Evolutionary conservation across 805 yeast genomes (phyloP), one percentile per base, ranked within the genome.

Genomic region (Yamadazyma sp.): DNA sequence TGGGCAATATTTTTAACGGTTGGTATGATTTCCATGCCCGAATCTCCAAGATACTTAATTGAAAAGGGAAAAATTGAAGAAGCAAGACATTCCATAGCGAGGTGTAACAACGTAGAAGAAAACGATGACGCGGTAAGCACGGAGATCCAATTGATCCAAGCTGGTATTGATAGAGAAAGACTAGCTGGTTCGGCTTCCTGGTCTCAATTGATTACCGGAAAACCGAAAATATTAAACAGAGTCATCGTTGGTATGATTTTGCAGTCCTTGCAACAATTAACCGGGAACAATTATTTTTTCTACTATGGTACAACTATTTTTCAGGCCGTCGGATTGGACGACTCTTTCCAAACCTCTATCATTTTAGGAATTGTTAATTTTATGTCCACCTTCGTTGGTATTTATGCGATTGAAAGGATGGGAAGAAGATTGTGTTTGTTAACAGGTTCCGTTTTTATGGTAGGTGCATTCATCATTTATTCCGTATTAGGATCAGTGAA

Each of bases 111-210:
- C 54, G 67, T 72, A 30, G 48, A 71, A 1, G 47, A 59, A 11
- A 82, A 81, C 32, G 76, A 75, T 49, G 75, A 77, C 36, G 72
- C 74, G 25, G 73, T 79, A 30, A 61, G 66, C 43, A 63, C 63
- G 19, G 84, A 82, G 55, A 56, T 78, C 35, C 73, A 75, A 38
- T 56, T 63, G 24, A 73, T 81, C 33, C 70, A 69, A 52, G 79
- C 79, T 42, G 82, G 80, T 59, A 65, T 81, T 47, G 78, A 78
- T 55, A 68, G 71, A 47, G 88, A 81, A 62, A 64, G 57, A 46
- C 50, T 71, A 43, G 85, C 82, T 23, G 88, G 87, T 53, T 64
- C 64, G 35, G 87, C 87, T 5, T 56, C 78, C 3, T 81, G 86
- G 85, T 63, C 60, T 30, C 84, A 81, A 53, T 71, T 80, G 37